phyloP scores from a whole-genome alignment of 805 yeast genomes.

The Kuraishia ogatae region DNA sequence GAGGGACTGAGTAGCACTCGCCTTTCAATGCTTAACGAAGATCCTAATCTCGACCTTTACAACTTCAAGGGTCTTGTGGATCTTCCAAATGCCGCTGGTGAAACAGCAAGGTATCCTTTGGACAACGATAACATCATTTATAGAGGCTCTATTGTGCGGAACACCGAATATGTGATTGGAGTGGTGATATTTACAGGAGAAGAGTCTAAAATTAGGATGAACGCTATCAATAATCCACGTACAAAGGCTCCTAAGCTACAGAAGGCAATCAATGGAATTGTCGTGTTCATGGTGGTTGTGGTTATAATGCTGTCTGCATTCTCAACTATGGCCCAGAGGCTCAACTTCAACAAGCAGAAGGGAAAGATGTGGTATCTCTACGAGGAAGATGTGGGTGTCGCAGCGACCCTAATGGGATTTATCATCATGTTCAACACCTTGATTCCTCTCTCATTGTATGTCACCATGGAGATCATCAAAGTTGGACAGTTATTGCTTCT shows the following conservation, averaged over 20 bases:
- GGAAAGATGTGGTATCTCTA: constrained; percentile 65
- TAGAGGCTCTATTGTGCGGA: constrained; percentile 84
- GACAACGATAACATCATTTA: constrained; percentile 80
- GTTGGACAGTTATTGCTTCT: constrained; percentile 74
- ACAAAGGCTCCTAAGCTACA: constrained; percentile 92
- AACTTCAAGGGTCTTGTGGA: constrained; percentile 76
- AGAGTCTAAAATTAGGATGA: constrained; percentile 93
- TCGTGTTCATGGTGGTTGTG: constrained; percentile 77
- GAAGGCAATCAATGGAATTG: constrained; percentile 71
- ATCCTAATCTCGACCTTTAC: constrained; percentile 86
- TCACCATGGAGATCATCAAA: constrained; percentile 93
- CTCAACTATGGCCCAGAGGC: constrained; percentile 70
- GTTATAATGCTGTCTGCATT: constrained; percentile 71
- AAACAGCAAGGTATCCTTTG: constrained; percentile 39
- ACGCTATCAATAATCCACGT: constrained; percentile 82
- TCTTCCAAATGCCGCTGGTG: constrained; percentile 21
- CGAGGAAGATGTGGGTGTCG: constrained; percentile 69
- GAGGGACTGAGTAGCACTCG: constrained; percentile 38
- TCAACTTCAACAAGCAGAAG: constrained; percentile 33
- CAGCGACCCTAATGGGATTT: constrained; percentile 90
- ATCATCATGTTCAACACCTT: constrained; percentile 95
- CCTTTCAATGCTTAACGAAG: constrained; percentile 64
- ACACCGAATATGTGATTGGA: constrained; percentile 69
- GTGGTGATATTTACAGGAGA: constrained; percentile 90
- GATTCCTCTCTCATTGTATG: constrained; percentile 90